Evolutionary conservation across 2,329 filamentous ascomycete species (phyloP), one percentile per base, ranked within the genome.

Genomic region (Fusarium nanum): DNA sequence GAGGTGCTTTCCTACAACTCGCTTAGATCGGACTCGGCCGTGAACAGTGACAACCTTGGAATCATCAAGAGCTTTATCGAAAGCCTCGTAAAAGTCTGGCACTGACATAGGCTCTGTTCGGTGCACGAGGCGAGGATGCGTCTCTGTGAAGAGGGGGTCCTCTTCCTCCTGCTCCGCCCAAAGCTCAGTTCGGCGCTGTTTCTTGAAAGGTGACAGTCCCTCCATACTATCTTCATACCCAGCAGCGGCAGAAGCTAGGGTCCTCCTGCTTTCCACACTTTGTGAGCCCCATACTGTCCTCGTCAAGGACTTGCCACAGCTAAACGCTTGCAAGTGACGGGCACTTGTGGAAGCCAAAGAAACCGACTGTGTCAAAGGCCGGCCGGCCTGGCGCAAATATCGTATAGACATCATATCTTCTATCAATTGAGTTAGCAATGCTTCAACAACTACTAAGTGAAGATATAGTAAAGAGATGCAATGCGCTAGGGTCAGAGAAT

Each of bases 11-110:
- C 94, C 91, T 57, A 89, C 87, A 49, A 88, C 84, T 67, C 93
- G 92, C 76, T 92, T 87, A 48, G 90, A 89, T 75, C 86, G 85
- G 68, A 97, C 86, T 77, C 93, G 93, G 80, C 94, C 93, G 55
- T 74, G 76, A 32, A 82, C 62, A 22, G 72, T 77, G 50, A 81
- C 74, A 41, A 70, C 41, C 27, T 68, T 63, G 45, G 75, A 67
- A 44, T 77, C 78, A 42, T 70, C 67, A 55, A 73, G 66, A 32
- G 72, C 63, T 47, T 76, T 60, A 27, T 73, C 60, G 40, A 79
- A 78, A 12, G 73, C 71, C 48, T 78, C 73, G 25, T 79, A 60
- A 46, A 82, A 81, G 27, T 81, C 78, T 7, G 76, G 75, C 20
- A 81, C 77, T 23, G 78, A 75, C 67, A 76, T 78, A 27, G 75